Evolutionary conservation across 2,329 filamentous ascomycete species (phyloP).

Genomic region (Arachnopeziza araneosa): DNA sequence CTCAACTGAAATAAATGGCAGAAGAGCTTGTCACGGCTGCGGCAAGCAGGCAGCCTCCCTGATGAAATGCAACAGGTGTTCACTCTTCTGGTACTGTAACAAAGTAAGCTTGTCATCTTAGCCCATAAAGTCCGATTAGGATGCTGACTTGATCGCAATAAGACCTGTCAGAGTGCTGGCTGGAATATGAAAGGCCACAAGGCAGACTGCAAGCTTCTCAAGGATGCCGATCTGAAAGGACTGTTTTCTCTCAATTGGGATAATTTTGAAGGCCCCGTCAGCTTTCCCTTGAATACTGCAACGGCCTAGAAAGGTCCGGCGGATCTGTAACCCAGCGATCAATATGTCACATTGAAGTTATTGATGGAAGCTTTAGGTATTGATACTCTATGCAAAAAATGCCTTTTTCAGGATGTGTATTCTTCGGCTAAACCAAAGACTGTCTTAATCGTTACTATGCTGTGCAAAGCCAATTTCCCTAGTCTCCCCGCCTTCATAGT

Average conservation of each 20-base stretch:
- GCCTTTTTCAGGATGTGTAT: no score
- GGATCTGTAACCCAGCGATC: no score
- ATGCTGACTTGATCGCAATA: conserved; percentile 9
- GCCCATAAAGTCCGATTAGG: background rate
- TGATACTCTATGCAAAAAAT: no score
- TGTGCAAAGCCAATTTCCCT: no score
- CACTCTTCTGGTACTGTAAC: conserved; percentile 26
- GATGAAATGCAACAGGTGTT: conserved; percentile 19
- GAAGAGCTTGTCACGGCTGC: conserved; percentile 20
- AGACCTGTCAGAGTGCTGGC: conserved; percentile 24
- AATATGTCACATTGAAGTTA: no score
- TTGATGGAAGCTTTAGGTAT: no score
- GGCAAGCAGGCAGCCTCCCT: conserved; percentile 16
- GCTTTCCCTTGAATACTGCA: conserved; percentile 17
- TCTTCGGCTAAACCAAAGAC: no score
- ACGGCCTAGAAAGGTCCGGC: background rate
- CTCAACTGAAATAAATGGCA: conserved; percentile 16
- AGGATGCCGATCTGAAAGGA: conserved; percentile 25
- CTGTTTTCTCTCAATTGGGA: conserved; percentile 26
- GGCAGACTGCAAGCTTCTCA: conserved; percentile 25
- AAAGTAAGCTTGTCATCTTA: conserved; percentile 16
- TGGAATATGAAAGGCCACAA: conserved; percentile 30
- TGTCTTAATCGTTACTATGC: no score
- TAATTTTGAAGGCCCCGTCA: conserved; percentile 20
- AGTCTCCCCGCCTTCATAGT: no score